These are phyloP conservation scores for Ustilago xerochloae DNA, from an alignment of 1,284 basidiomycete genomes.

Conservation along the genomic window DNA sequence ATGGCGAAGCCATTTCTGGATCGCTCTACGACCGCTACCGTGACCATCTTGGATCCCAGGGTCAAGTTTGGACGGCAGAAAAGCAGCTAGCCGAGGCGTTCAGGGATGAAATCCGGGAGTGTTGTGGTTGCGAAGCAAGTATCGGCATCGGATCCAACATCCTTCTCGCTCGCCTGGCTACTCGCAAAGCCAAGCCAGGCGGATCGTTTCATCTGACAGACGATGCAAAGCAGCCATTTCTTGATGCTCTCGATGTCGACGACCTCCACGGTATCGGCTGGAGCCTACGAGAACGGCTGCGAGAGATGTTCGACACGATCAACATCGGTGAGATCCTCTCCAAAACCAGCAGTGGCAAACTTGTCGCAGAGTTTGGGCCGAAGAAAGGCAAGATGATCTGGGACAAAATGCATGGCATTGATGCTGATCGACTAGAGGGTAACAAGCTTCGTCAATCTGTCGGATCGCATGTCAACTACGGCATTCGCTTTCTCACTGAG, in stretches of 20 bases:
- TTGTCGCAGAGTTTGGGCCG: constrained; percentile 78
- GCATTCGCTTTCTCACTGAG: constrained; percentile 87
- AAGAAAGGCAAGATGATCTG: constrained; percentile 84
- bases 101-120: constrained; percentile 78
- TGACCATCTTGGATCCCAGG: constrained; percentile 36
- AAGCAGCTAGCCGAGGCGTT: constrained; percentile 79
- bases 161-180: constrained; percentile 89
- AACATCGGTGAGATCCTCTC: constrained; percentile 75
- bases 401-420: constrained; percentile 84
- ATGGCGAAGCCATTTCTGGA: constrained; percentile 14
- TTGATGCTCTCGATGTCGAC: constrained; percentile 82
- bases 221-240: constrained; percentile 71
- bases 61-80: constrained; percentile 48
- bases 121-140: constrained; percentile 82
- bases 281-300: constrained; percentile 62
- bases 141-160: constrained; percentile 93
- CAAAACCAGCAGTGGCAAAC: constrained; percentile 25
- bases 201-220: constrained; percentile 81
- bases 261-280: constrained; percentile 89
- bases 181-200: constrained; percentile 88
- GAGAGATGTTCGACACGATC: constrained; percentile 79
- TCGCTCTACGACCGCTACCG: constrained; percentile 31
- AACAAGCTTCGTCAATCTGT: constrained; percentile 57
- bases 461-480: constrained; percentile 73
- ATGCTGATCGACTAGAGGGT: constrained; percentile 80